A percentile compares a stretch with the other conserved stretches of the same genome.
phyloP scores from a whole-genome alignment of 495 filamentous ascomycete genomes.

The Sordaria brevicollis region DNA sequence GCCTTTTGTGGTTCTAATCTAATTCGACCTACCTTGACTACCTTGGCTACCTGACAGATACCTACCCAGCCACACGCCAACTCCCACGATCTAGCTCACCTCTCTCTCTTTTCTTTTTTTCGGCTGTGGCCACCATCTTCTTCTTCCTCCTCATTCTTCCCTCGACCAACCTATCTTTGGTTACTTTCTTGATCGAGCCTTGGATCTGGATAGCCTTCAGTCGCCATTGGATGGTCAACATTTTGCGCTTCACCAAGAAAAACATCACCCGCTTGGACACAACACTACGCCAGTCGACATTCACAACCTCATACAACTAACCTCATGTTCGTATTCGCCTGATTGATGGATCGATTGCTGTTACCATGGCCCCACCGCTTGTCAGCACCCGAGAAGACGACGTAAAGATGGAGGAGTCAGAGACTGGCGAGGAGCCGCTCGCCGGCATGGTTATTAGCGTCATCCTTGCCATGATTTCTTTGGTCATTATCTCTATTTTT shows the following conservation, averaged over 20 bases:
- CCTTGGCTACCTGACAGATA: neutral
- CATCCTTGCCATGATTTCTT: constrained; percentile 30
- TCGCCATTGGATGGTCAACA: neutral
- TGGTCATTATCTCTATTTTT: constrained; percentile 33
- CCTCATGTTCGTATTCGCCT: neutral
- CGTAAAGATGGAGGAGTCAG: neutral
- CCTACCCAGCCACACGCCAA: neutral
- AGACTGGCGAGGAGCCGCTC: constrained; percentile 15
- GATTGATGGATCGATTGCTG: neutral
- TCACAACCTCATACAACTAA: neutral
- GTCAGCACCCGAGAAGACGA: neutral
- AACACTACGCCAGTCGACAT: neutral
- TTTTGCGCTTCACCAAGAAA: neutral
- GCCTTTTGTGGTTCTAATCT: neutral
- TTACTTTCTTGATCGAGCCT: neutral
- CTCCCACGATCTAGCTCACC: neutral
- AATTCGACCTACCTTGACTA: neutral
- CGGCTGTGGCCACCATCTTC: neutral
- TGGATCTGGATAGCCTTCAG: neutral
- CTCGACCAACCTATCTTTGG: neutral
- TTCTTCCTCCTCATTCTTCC: neutral
- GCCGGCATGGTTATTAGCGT: constrained; percentile 31
- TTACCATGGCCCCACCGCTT: constrained; percentile 9
- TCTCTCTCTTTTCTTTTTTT: neutral
- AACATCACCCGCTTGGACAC: neutral